Evolutionary conservation across 768 basidiomycete genomes (phyloP).

Genomic region (Hericium coralloides): DNA sequence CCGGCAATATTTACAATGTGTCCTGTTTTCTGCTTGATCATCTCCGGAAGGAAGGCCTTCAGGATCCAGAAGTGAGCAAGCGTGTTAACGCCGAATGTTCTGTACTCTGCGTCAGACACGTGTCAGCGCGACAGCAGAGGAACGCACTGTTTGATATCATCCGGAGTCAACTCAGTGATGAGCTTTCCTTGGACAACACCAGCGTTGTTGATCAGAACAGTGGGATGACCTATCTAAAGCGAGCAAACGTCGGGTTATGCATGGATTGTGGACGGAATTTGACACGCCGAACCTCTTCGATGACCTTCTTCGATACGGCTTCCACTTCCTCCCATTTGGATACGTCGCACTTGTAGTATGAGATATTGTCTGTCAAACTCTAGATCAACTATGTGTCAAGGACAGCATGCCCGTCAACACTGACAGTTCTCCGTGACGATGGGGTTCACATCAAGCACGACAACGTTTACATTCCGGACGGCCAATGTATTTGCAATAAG

Average conservation of each 20-base stretch:
- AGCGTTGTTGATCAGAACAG: conserved; percentile 90
- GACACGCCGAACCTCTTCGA: conserved; percentile 54
- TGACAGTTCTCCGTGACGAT: conserved; percentile 69
- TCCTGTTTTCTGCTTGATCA: conserved; percentile 70
- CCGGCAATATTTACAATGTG: conserved; percentile 60
- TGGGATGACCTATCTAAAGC: conserved; percentile 73
- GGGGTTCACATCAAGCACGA: conserved; percentile 79
- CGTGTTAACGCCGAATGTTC: conserved; percentile 86
- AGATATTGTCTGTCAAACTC: conserved; percentile 53
- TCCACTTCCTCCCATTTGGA: conserved; percentile 84
- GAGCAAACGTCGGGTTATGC: neutral
- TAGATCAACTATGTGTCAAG: neutral
- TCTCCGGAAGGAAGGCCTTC: conserved; percentile 86
- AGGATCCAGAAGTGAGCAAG: conserved; percentile 87
- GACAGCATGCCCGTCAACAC: conserved; percentile 14
- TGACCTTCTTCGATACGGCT: conserved; percentile 58
- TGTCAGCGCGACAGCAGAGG: neutral
- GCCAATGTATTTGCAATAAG: conserved; percentile 83
- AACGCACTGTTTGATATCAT: conserved; percentile 73
- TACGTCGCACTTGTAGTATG: conserved; percentile 86
- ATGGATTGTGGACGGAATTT: neutral
- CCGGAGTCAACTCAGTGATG: conserved; percentile 66
- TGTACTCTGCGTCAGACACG: conserved; percentile 19
- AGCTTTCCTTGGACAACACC: conserved; percentile 89
- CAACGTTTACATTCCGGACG: conserved; percentile 70